Evolutionary conservation across 192 early-diverging fungal genomes (phyloP).

Genomic region (Gaertneriomyces semiglobifer): DNA sequence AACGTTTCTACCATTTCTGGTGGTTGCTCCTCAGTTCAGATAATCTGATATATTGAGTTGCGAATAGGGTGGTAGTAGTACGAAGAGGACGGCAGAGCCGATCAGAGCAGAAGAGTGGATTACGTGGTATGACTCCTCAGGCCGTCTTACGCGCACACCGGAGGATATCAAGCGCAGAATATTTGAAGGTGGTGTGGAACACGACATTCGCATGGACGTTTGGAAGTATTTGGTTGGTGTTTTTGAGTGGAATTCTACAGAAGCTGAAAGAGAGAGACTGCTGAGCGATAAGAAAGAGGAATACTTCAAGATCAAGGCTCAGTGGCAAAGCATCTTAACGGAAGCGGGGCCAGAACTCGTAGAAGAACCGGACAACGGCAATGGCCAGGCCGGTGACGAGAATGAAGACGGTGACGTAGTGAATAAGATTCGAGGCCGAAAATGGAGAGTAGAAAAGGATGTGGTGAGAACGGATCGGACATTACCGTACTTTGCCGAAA

Average conservation of each 20-base stretch:
- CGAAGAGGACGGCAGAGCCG: slow-evolving; percentile 31
- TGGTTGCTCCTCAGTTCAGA: neutral
- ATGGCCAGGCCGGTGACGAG: slow-evolving; percentile 46
- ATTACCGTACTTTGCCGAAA: slow-evolving; percentile 67
- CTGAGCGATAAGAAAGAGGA: slow-evolving; percentile 36
- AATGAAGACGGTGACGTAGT: slow-evolving; percentile 51
- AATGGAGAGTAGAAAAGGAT: slow-evolving; percentile 81
- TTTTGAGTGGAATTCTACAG: slow-evolving; percentile 79
- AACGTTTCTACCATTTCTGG: neutral
- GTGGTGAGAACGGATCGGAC: slow-evolving; percentile 93
- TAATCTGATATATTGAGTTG: neutral
- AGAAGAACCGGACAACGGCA: neutral
- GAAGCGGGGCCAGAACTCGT: slow-evolving; percentile 17
- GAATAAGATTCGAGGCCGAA: slow-evolving; percentile 48
- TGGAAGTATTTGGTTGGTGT: slow-evolving; percentile 88
- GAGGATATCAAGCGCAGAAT: slow-evolving; percentile 36
- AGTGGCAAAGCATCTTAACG: slow-evolving; percentile 45
- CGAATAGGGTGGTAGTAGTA: slow-evolving; percentile 15
- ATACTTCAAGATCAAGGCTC: slow-evolving; percentile 41
- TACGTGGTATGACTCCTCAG: slow-evolving; percentile 39
- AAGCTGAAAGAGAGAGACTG: slow-evolving; percentile 63
- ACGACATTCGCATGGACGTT: slow-evolving; percentile 73
- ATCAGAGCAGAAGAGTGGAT: slow-evolving; percentile 43
- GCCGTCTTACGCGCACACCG: slow-evolving; percentile 24
- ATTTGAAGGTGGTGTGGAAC: slow-evolving; percentile 66